Evolutionary conservation across 345 rosid genomes (phyloP).

Genomic region (Salix exigua): DNA sequence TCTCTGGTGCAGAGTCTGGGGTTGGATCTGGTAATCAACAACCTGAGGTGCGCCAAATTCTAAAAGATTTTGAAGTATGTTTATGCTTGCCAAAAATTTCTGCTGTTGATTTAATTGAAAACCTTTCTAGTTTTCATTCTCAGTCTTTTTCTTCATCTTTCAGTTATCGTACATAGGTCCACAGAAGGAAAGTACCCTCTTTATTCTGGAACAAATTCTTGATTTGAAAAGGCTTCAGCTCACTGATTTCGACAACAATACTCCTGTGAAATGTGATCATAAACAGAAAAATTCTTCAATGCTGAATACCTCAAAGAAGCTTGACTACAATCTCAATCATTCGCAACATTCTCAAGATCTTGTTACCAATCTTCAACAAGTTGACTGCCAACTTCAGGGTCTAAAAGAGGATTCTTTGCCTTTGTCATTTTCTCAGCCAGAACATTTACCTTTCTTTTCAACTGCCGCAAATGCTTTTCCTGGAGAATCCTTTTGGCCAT

Average conservation of each 20-base stretch:
- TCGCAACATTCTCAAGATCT: constrained; percentile 26
- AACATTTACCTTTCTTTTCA: constrained; percentile 43
- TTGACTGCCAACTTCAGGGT: constrained; percentile 30
- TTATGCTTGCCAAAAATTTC: not conserved
- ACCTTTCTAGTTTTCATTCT: not conserved
- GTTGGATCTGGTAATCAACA: constrained; percentile 28
- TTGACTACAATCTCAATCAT: constrained; percentile 20
- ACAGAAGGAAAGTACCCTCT: constrained; percentile 32
- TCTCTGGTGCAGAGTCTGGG: constrained; percentile 19
- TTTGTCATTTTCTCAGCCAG: constrained; percentile 40
- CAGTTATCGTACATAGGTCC: constrained; percentile 28
- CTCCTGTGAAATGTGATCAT: constrained; percentile 14
- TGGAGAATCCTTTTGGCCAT: constrained; percentile 67
- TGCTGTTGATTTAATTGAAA: not conserved
- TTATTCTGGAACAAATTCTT: constrained; percentile 67
- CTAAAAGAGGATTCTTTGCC: constrained; percentile 40
- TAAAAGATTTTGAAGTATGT: not conserved
- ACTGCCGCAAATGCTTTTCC: constrained; percentile 35
- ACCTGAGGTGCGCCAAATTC: constrained; percentile 26
- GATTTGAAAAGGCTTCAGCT: constrained; percentile 59
- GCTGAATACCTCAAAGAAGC: constrained; percentile 11
- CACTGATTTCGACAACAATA: constrained; percentile 25
- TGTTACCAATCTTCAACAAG: constrained; percentile 25
- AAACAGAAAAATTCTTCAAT: constrained; percentile 28
- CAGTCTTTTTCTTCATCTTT: constrained; percentile 13